Evolutionary conservation across 805 yeast species (phyloP).

Genomic region (Candida schatavii): DNA sequence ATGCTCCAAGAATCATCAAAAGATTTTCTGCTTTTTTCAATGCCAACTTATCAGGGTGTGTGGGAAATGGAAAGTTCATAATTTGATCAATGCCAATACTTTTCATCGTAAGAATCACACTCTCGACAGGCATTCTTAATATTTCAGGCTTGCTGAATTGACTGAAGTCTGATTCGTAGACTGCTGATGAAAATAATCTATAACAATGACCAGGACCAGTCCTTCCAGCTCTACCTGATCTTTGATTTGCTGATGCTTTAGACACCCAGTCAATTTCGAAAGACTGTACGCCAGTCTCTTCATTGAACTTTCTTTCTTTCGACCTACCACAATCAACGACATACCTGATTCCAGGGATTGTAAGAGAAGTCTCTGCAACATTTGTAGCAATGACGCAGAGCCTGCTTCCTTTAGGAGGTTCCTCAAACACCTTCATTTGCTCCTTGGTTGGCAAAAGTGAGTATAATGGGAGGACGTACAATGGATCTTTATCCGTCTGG

Average conservation of each 20-base stretch:
- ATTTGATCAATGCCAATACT: conserved; percentile 94
- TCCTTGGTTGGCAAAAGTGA: conserved; percentile 91
- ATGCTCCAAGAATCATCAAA: conserved; percentile 74
- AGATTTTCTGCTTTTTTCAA: conserved; percentile 65
- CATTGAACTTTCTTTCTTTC: conserved; percentile 81
- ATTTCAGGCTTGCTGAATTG: conserved; percentile 90
- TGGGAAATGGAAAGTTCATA: conserved; percentile 92
- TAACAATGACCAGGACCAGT: conserved; percentile 99
- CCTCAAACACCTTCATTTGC: conserved; percentile 87
- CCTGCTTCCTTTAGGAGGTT: conserved; percentile 82
- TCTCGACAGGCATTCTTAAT: conserved; percentile 91
- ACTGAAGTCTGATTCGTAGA: conserved; percentile 79
- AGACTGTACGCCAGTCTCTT: conserved; percentile 86
- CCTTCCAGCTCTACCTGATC: conserved; percentile 97
- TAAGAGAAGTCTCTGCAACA: conserved; percentile 95
- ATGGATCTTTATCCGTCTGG: conserved; percentile 71
- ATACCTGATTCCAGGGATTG: conserved; percentile 92
- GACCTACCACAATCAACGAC: conserved; percentile 95
- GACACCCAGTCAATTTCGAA: conserved; percentile 90
- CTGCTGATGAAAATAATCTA: conserved; percentile 88
- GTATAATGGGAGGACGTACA: conserved; percentile 88
- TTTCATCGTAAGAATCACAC: conserved; percentile 93
- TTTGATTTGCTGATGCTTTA: conserved; percentile 92
- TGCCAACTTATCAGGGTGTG: conserved; percentile 72
- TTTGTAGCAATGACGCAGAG: conserved; percentile 94